Base-by-base conservation (phyloP, 768 basidiomycete species). In the Lentinula sp. region DNA sequence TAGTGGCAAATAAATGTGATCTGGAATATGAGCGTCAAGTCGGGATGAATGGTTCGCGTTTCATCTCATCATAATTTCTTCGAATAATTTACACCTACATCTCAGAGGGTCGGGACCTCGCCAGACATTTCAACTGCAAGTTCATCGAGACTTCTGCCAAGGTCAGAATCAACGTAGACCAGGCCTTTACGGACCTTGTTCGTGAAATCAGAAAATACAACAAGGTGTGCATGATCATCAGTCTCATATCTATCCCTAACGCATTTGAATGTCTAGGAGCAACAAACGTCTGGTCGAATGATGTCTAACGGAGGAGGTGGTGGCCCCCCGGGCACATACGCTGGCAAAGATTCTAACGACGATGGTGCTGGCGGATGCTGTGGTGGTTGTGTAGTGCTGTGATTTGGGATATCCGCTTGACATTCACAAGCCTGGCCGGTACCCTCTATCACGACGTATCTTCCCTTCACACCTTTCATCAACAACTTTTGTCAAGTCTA, bases 1-100 rank as follows among this genome's bases (percentile, higher is more conserved):
- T 98, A 59, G 93, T 97, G 8, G 96, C 94, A n/a, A 98, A 98
- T 80, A 98, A 98, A 76, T 91, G 90, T 68, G 96, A 98, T 74
- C 78, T 96, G 67, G 95, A 95, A 70, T 95, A 89, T 70, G 96
- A 98, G 73, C 84, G 96, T 59, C 95, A 98, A 74, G 96, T 98
- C 31, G 93, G 93, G 71, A 89, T 89, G 82, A 92, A 94, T 67
- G 95, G 95, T 93, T 63, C 58, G 79, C 73, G 35, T 8, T 57
- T 32, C 13, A 2, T 58, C 16, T 35, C 28, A 51, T 37, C 8
- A 6, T 31, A 1, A 18, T 40, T 16, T 23, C 18, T 23, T 9
- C 42, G 10, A 3, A 35, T 43, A 13, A 6, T 35, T 18, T 34
- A 39, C 7, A 32, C 31, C 32, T 48, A 18, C 10, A 15, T 54